Evolutionary conservation across 306 rosid species (phyloP), one percentile per base, ranked within the genome.

Genomic region (Glycine tomentella): DNA sequence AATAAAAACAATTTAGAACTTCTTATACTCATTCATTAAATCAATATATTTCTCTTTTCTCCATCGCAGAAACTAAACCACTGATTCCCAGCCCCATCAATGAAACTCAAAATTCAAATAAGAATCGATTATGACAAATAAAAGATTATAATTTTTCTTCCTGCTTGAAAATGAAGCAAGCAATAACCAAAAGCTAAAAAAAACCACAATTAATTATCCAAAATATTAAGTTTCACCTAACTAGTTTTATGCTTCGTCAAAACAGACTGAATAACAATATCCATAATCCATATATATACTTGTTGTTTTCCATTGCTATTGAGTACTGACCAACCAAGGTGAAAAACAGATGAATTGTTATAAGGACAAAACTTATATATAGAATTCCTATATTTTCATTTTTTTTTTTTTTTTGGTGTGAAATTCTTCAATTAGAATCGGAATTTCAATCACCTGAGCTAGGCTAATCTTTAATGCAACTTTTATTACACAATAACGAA

Each of bases 1-100:
- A n/a, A 20, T 25, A 63, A 66, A 10, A 46, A 13, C 4, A 40
- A 48, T 31, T 11, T 25, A 1, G 5, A 63, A 45, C 48, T 81
- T 81, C 71, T 69, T 12, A 70, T 66, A 75, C 63, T 38, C 16
- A 81, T 81, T 44, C 25, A 75, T 70, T 11, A 72, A 45, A 53
- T 48, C 78, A 76, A 46, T 58, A 65, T 13, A 69, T 13, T 70
- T 58, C 58, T 48, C 72, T 53, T 78, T 72, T 40, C 74, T 31
- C 49, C 69, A 44, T 51, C 36, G 5, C 57, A 49, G 62, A 72
- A 58, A n/a, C 45, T 13, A 12, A 42, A 50, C 9, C 48, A 81
- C 52, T 9, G 8, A 48, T 64, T 53, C 7, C 20, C 20, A 25
- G 9, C 61, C 4, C 72, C 12, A 69, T 20, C 38, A 57, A 50